These are phyloP conservation scores for Acacia melanoxylon DNA, from an alignment of 306 rosid genomes.

Conservation along the genomic window DNA sequence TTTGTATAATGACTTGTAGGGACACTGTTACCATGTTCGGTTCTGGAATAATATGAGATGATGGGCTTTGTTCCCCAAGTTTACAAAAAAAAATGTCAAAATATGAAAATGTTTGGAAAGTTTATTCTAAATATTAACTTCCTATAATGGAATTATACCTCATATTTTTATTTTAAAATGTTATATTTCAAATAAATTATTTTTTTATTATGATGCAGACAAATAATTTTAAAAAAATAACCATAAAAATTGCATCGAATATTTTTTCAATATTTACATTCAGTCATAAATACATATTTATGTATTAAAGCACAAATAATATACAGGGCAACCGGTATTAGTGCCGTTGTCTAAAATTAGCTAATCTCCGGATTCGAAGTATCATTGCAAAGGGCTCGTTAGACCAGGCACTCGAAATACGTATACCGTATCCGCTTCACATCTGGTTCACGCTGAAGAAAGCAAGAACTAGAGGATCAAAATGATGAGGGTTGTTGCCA, in stretches of 20 bases:
- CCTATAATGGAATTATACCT: neutral
- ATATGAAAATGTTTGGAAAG: neutral
- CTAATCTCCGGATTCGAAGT: neutral
- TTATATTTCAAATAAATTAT: neutral
- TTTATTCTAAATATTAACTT: neutral
- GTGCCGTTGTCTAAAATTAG: neutral
- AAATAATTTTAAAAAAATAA: neutral
- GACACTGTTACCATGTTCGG: too few species aligned
- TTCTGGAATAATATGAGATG: too few species aligned
- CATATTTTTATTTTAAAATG: too few species aligned
- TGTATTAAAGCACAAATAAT: too few species aligned
- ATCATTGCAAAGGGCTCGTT: neutral
- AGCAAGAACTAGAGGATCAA: neutral
- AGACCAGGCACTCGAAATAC: neutral
- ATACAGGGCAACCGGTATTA: neutral
- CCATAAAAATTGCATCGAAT: too few species aligned
- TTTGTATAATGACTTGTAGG: too few species aligned
- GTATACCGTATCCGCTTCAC: neutral
- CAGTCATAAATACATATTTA: neutral
- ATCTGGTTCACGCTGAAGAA: neutral
- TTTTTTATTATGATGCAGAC: neutral
- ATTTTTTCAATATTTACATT: too few species aligned
- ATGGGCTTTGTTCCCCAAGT: too few species aligned
- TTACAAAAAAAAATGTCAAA: too few species aligned
- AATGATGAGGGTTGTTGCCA: constrained; percentile 60